These are phyloP conservation scores for Paulownia fortunei DNA, from an alignment of 257 asterid genomes.

Conservation along the genomic window DNA sequence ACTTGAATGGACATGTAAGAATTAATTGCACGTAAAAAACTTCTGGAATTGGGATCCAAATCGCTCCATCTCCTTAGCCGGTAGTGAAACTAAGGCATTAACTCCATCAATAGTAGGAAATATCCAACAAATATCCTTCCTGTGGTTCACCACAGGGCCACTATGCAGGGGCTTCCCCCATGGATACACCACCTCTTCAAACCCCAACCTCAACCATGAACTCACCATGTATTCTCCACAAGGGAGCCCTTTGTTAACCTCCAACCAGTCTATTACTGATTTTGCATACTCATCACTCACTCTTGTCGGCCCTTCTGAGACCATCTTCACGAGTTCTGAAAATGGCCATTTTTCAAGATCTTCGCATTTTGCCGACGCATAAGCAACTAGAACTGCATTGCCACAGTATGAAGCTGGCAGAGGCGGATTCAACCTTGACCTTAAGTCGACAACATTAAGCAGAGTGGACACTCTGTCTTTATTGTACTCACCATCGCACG, in stretches of 20 bases:
- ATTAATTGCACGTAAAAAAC: background rate
- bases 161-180: constrained; percentile 64
- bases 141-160: constrained; percentile 53
- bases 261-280: constrained; percentile 62
- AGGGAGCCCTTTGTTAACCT: constrained; percentile 60
- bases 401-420: constrained; percentile 54
- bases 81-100: constrained; percentile 31
- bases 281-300: constrained; percentile 53
- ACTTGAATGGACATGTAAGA: too few species aligned
- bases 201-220: constrained; percentile 68
- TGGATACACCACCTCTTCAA: constrained; percentile 50
- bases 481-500: constrained; percentile 8
- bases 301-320: constrained; percentile 37
- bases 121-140: constrained; percentile 49
- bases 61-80: background rate
- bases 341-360: constrained; percentile 50
- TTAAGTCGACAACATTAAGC: constrained; percentile 50
- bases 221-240: constrained; percentile 61
- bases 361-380: constrained; percentile 41
- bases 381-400: constrained; percentile 50
- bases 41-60: background rate
- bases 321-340: constrained; percentile 40
- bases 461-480: constrained; percentile 39
- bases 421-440: constrained; percentile 53
- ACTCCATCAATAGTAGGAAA: constrained; percentile 47